These are phyloP conservation scores for Cytospora piceicola DNA, from an alignment of 2,329 filamentous ascomycete genomes.

Conservation along the genomic window DNA sequence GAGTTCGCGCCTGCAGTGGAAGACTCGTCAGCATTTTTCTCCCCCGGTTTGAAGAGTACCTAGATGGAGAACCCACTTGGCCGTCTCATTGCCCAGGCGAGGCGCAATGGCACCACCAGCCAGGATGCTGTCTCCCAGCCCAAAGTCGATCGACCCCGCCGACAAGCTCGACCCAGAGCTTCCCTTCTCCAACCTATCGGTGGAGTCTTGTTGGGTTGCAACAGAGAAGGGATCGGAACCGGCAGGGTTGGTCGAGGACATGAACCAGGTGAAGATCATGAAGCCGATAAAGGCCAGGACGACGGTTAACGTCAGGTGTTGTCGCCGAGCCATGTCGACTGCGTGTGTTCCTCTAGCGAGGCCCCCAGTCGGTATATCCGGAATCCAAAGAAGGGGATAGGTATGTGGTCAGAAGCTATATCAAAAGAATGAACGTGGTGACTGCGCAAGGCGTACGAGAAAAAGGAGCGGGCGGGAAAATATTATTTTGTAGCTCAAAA, in stretches of 20 bases:
- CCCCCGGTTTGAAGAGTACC: slow-evolving; percentile 24
- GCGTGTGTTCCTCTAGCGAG: background rate
- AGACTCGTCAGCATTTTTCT: background rate
- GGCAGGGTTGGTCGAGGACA: slow-evolving; percentile 44
- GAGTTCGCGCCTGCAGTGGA: slow-evolving; percentile 59
- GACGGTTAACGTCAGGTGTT: slow-evolving; percentile 57
- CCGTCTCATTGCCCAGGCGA: slow-evolving; percentile 80
- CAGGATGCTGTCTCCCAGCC: slow-evolving; percentile 56
- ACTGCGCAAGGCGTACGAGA: slow-evolving; percentile 5
- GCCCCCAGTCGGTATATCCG: background rate
- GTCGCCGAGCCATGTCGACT: slow-evolving; percentile 54
- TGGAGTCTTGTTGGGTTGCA: slow-evolving; percentile 35
- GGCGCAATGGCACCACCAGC: slow-evolving; percentile 75
- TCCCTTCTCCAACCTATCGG: slow-evolving; percentile 32
- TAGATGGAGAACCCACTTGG: slow-evolving; percentile 57
- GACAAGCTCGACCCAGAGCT: slow-evolving; percentile 27
- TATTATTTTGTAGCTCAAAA: background rate
- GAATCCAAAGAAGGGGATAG: background rate
- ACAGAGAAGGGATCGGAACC: slow-evolving; percentile 32
- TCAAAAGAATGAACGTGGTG: background rate
- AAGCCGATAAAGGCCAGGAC: slow-evolving; percentile 59
- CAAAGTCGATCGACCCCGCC: slow-evolving; percentile 37
- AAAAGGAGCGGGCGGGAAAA: slow-evolving; percentile 2
- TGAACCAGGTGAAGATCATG: slow-evolving; percentile 61
- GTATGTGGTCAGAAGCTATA: background rate